Conservation (phyloP, 768 basidiomycete species). For the Amanita pseudoporphyria region DNA sequence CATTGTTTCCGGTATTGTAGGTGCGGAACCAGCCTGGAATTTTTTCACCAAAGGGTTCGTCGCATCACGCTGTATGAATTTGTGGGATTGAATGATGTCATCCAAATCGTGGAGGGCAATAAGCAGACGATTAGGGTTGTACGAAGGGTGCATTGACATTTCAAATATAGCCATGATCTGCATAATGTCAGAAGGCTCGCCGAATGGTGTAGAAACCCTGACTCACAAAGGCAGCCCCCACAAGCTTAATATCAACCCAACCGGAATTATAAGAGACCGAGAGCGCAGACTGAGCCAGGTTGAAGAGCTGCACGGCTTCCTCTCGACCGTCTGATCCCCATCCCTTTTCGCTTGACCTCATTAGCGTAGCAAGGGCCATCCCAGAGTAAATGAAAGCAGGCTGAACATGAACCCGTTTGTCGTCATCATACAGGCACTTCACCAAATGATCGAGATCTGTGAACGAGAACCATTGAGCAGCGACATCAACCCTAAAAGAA, state of each 20-base stretch:
- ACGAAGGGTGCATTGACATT: conserved; percentile 59
- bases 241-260: conserved; percentile 54
- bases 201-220: background rate
- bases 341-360: conserved; percentile 64
- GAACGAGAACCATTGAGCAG: conserved; percentile 61
- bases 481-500: conserved; percentile 46
- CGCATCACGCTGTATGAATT: conserved; percentile 48
- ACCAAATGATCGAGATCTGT: conserved; percentile 52
- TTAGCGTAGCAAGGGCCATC: conserved; percentile 61
- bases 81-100: conserved; percentile 46
- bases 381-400: conserved; percentile 62
- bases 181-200: background rate
- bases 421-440: conserved; percentile 39
- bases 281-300: conserved; percentile 45
- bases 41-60: conserved; percentile 41
- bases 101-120: conserved; percentile 52
- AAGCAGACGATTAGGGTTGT: conserved; percentile 44
- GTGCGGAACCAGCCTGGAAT: conserved; percentile 43
- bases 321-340: conserved; percentile 41
- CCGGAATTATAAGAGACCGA: conserved; percentile 38
- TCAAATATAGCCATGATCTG: conserved; percentile 76
- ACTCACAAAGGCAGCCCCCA: conserved; percentile 60
- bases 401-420: conserved; percentile 48
- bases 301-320: conserved; percentile 46
- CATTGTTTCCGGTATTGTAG: conserved; percentile 25